Conservation (phyloP, 257 asterid species). For the Lycium ferocissimum region DNA sequence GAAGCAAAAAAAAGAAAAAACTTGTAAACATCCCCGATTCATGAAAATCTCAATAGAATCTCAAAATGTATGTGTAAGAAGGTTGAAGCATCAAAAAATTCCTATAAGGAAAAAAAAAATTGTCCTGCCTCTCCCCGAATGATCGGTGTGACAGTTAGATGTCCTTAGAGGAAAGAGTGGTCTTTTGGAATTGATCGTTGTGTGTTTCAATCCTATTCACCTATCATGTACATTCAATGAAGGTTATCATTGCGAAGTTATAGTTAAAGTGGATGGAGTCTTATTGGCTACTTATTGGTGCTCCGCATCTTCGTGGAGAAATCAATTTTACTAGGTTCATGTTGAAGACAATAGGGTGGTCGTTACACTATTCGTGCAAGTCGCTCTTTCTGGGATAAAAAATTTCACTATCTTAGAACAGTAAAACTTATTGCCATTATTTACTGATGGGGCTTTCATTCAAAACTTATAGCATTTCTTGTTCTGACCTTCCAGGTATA, state of each 20-base stretch:
- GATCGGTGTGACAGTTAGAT: too few species aligned
- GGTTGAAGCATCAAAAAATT: not conserved
- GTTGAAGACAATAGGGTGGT: too few species aligned
- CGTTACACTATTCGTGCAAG: too few species aligned
- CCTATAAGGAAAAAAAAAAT: not conserved
- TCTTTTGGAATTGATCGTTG: not conserved
- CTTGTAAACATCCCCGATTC: not conserved
- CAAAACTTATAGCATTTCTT: not conserved
- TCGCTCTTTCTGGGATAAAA: not conserved
- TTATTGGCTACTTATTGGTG: too few species aligned
- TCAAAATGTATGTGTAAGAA: not conserved
- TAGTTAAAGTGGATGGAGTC: too few species aligned
- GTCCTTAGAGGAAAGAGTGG: not conserved
- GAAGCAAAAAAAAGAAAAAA: not conserved
- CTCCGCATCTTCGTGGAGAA: too few species aligned
- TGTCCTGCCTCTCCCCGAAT: too few species aligned
- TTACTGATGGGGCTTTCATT: too few species aligned
- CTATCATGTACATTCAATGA: not conserved
- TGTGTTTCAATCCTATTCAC: not conserved
- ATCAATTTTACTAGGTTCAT: too few species aligned
- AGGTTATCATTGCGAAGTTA: not conserved
- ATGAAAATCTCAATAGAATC: not conserved
- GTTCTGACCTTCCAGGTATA: too few species aligned
- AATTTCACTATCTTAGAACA: not conserved
- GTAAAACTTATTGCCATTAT: too few species aligned